phyloP scores from a whole-genome alignment of 306 rosid genomes.

The Hylodesmum podocarpum region DNA sequence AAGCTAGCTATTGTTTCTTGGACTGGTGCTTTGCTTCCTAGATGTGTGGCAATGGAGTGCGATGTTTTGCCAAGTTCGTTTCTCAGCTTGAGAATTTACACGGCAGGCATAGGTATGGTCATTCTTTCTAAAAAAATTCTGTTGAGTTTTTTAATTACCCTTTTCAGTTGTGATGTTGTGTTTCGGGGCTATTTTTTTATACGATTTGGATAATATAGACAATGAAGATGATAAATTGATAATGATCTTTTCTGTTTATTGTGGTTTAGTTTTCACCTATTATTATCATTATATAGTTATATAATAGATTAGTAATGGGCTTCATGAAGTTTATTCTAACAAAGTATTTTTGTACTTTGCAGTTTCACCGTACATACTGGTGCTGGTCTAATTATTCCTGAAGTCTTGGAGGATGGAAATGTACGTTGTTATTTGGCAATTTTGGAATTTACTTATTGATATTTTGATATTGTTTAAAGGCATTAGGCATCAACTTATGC shows the following conservation, averaged over 20 bases:
- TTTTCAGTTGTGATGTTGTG: neutral
- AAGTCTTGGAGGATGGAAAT: slow-evolving; percentile 76
- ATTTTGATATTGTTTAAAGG: neutral
- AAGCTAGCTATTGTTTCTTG: neutral
- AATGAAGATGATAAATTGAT: slow-evolving; percentile 2
- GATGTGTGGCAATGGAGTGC: slow-evolving; percentile 97
- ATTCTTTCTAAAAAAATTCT: neutral
- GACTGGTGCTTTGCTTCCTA: slow-evolving; percentile 20
- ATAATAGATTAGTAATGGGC: neutral
- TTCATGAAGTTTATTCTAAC: slow-evolving; percentile 10
- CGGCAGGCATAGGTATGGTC: slow-evolving; percentile 70
- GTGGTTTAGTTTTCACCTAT: neutral
- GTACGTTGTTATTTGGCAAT: slow-evolving; percentile 34
- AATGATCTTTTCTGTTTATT: neutral
- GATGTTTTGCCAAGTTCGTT: slow-evolving; percentile 82
- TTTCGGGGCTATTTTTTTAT: neutral
- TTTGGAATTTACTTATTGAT: slow-evolving; percentile 23
- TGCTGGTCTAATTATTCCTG: slow-evolving; percentile 89
- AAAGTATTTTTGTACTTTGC: slow-evolving; percentile 1
- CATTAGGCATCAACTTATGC: neutral
- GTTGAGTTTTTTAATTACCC: neutral
- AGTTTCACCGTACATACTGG: slow-evolving; percentile 90
- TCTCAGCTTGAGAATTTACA: slow-evolving; percentile 77
- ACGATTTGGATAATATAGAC: neutral
- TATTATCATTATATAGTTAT: neutral